Evolutionary conservation across 768 basidiomycete genomes (phyloP).

Genomic region (Peribolospora kevripleyi): DNA sequence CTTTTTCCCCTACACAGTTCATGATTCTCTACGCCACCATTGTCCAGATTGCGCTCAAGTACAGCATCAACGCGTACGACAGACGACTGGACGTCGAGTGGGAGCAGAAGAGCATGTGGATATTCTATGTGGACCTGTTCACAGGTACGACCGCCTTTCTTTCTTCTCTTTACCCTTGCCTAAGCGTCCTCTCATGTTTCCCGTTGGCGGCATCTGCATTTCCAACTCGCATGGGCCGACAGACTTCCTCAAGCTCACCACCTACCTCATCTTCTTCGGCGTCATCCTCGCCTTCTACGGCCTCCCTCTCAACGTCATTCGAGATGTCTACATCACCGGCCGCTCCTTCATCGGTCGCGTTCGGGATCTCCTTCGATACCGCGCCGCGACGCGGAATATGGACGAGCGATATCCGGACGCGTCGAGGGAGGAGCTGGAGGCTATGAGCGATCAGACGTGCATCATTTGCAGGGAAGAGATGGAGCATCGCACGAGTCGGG

Average conservation of each 20-base stretch:
- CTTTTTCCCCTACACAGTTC: slow-evolving; percentile 30
- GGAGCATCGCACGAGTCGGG: slow-evolving; percentile 21
- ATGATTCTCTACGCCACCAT: slow-evolving; percentile 64
- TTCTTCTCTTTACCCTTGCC: not conserved
- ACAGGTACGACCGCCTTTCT: slow-evolving; percentile 37
- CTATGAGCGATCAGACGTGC: slow-evolving; percentile 71
- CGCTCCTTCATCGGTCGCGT: slow-evolving; percentile 72
- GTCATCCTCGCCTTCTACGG: slow-evolving; percentile 87
- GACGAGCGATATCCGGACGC: slow-evolving; percentile 84
- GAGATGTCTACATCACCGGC: slow-evolving; percentile 87
- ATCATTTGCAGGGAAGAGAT: slow-evolving; percentile 98
- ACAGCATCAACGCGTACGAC: slow-evolving; percentile 57
- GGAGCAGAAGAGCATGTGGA: slow-evolving; percentile 96
- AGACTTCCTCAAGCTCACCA: slow-evolving; percentile 86
- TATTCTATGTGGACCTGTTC: slow-evolving; percentile 76
- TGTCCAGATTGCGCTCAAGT: slow-evolving; percentile 55
- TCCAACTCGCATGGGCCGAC: not conserved
- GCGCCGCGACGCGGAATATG: slow-evolving; percentile 87
- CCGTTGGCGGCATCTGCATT: not conserved
- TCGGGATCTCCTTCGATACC: slow-evolving; percentile 71
- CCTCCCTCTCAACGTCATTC: slow-evolving; percentile 81
- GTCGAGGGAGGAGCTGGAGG: slow-evolving; percentile 53
- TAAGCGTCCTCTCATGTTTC: not conserved
- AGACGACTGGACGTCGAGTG: slow-evolving; percentile 66
- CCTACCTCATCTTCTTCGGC: slow-evolving; percentile 78